Conservation (phyloP, 1,284 basidiomycete genomes). For the Phellopilus nigrolimitatus region DNA sequence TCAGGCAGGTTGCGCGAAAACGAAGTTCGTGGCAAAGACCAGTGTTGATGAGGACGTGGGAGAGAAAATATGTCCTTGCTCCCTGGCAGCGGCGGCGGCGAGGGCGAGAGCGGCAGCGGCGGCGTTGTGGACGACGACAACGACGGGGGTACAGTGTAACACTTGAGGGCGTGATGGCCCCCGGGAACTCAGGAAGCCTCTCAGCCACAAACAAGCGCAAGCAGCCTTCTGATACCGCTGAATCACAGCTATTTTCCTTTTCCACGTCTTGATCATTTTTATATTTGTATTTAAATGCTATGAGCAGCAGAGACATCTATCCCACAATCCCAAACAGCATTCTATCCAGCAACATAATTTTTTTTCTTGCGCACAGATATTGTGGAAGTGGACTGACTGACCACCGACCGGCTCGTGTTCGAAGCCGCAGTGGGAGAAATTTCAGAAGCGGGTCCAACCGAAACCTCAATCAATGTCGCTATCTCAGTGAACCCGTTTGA, state of each 20-base stretch:
- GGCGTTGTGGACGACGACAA: no score
- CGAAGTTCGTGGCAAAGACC: constrained; percentile 8
- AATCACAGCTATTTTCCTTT: neutral
- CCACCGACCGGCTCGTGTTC: no score
- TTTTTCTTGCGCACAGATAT: no score
- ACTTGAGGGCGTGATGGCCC: constrained; percentile 5
- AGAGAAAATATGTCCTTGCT: constrained; percentile 12
- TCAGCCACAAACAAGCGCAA: constrained; percentile 10
- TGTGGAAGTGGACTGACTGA: no score
- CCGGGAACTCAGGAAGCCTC: neutral
- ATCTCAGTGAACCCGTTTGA: no score
- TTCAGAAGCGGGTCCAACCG: no score
- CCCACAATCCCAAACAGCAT: no score
- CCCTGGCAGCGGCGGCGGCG: constrained; percentile 19
- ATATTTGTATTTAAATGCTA: neutral
- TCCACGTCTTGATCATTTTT: neutral
- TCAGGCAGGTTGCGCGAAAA: constrained; percentile 17
- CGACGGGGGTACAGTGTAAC: constrained; percentile 5
- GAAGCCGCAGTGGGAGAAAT: no score
- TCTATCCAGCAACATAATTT: no score
- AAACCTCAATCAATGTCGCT: no score
- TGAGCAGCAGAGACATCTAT: no score
- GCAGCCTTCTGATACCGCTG: constrained; percentile 9
- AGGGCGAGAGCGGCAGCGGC: constrained; percentile 11
- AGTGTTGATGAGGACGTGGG: constrained; percentile 1